A percentile compares a stretch with the other conserved stretches of the same genome.
Conservation (phyloP, 257 asterid species). For the Nemophila menziesii region DNA sequence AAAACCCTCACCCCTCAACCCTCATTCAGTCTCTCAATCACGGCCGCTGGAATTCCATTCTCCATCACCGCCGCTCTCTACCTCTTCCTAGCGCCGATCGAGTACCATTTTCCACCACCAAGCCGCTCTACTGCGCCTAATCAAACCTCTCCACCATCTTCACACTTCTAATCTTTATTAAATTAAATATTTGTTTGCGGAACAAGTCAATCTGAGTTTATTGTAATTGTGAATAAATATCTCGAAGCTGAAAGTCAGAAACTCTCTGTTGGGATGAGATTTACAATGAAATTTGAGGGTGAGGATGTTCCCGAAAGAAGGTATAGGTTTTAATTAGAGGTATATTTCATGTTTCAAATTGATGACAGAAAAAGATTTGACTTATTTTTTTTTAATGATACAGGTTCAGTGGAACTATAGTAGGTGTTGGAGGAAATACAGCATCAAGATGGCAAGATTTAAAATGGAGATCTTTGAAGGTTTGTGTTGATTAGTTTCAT, state of each 20-base stretch:
- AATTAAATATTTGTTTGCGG: too few relatives aligned
- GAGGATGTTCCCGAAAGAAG: slow-evolving; percentile 98
- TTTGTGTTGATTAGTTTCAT: too few relatives aligned
- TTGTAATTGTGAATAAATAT: slow-evolving; percentile 76
- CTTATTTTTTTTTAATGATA: slow-evolving; percentile 10
- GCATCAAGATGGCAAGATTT: slow-evolving; percentile 84
- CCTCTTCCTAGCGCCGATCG: too few relatives aligned
- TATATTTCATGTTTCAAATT: not conserved
- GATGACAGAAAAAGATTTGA: not conserved
- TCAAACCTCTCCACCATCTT: too few relatives aligned
- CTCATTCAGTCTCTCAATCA: too few relatives aligned
- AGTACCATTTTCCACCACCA: too few relatives aligned
- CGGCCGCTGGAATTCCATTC: too few relatives aligned
- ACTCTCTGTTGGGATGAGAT: slow-evolving; percentile 91
- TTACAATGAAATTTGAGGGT: slow-evolving; percentile 96
- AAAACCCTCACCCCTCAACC: too few relatives aligned
- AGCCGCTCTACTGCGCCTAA: too few relatives aligned
- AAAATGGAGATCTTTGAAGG: slow-evolving; percentile 88
- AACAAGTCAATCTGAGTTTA: slow-evolving; percentile 87
- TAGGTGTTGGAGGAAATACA: slow-evolving; percentile 60
- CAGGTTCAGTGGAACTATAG: slow-evolving; percentile 96
- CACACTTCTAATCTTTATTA: too few relatives aligned
- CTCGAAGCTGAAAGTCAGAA: slow-evolving; percentile 84
- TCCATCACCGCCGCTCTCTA: too few relatives aligned
- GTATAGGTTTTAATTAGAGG: slow-evolving; percentile 16